Conservation (phyloP, 805 yeast species). For the Wilhelminamyces savonicus region DNA sequence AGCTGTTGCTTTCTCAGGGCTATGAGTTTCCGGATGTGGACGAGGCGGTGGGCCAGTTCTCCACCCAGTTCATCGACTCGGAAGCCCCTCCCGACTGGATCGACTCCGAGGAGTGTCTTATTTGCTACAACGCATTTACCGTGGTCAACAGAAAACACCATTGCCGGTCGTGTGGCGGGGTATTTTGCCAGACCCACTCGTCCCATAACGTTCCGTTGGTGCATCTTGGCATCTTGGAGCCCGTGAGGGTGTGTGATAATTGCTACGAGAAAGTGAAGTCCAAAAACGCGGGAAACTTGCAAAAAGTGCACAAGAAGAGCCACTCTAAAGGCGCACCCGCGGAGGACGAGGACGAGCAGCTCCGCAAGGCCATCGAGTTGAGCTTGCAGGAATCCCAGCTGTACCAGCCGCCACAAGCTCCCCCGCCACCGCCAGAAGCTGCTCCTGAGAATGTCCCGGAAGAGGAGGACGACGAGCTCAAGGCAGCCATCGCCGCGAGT, state of each 20-base stretch:
- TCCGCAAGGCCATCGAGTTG: conserved; percentile 70
- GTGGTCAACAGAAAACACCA: conserved; percentile 90
- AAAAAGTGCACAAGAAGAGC: conserved; percentile 1
- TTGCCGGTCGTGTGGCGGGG: conserved; percentile 96
- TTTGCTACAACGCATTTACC: conserved; percentile 75
- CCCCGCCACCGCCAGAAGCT: conserved; percentile 4
- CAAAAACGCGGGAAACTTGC: conserved; percentile 15
- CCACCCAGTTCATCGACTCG: conserved; percentile 64
- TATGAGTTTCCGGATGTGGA: conserved; percentile 55
- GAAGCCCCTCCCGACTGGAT: conserved; percentile 97
- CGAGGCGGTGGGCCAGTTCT: conserved; percentile 22
- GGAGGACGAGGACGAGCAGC: conserved; percentile 67
- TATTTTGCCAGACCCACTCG: conserved; percentile 83
- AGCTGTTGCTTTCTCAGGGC: conserved; percentile 54
- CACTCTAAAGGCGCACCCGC: conserved; percentile 5
- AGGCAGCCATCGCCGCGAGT: conserved; percentile 92
- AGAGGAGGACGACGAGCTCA: conserved; percentile 77
- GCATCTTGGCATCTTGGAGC: conserved; percentile 76
- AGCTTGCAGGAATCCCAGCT: conserved; percentile 54
- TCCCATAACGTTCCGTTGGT: conserved; percentile 65
- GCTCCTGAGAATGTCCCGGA: conserved; percentile 38
- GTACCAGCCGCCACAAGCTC: conserved; percentile 13
- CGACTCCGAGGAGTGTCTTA: conserved; percentile 93
- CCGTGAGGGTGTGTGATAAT: conserved; percentile 91
- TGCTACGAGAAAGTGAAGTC: conserved; percentile 60